Evolutionary conservation across 108 stramenopile genomes (phyloP), one percentile per base, ranked within the genome.

Genomic region (Fistulifera solaris): DNA sequence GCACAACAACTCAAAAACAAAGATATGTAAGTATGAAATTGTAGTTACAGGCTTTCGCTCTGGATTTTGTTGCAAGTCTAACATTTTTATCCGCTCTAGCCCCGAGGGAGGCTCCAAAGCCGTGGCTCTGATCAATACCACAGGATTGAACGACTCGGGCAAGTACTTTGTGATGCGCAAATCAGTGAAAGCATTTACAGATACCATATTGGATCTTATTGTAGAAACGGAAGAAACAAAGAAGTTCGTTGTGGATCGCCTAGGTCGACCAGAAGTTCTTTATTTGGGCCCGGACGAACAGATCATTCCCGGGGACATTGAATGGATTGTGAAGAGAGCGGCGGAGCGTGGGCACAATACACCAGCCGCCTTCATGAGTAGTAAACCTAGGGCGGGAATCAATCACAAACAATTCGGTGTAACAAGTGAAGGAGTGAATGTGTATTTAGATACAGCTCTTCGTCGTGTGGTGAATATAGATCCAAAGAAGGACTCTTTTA

Each of bases 261-360:
- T 75, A 25, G 96, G 96, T 14, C 75, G 85, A 69, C 75, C 72
- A 40, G 97, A 96, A 73, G 81, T 95, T 7, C 79, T 98, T 13
- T 99, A 99, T 63, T 73, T 99, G 18, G 98, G 98, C 16, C 98
- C 98, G 23, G 98, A 99, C 59, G 98, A 99, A 79, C 95, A 98
- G 79, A 90, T 96, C 16, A 94, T 87, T 50, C 89, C 94, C 14
- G 73, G 88, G 4, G 95, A 98, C 62, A 98, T 98, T 60, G 83
- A 94, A 47, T 96, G 96, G 96, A 88, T 98, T 59, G 84, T 96
- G 42, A 62, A 87, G 44, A 79, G 89, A 54, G 98, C 98, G 15
- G 84, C 46, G 25, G 50, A 86, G 50, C 76, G 98, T 19, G 88
- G 93, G 8, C 91, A 95, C 63, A 71, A 73, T 13, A 88, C 86